phyloP scores from a whole-genome alignment of 108 stramenopile species.

The Pseudonitzschia pungens region DNA sequence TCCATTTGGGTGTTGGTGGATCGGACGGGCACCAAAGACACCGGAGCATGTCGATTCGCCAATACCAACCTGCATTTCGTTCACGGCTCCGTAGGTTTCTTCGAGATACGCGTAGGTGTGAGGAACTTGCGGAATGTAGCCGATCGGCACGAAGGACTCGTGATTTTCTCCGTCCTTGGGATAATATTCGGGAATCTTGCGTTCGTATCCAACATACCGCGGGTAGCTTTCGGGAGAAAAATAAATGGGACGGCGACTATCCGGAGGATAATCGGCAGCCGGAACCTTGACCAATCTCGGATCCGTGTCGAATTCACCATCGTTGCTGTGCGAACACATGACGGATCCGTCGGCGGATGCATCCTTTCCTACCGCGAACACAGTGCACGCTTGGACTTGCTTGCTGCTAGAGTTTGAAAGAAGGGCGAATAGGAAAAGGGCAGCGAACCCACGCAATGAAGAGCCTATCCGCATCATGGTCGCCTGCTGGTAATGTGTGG shows the following conservation, averaged over 20 bases:
- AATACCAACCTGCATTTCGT: conserved; percentile 75
- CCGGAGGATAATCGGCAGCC: conserved; percentile 43
- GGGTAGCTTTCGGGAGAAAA: conserved; percentile 73
- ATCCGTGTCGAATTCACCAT: conserved; percentile 58
- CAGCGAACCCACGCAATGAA: background rate
- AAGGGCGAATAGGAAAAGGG: background rate
- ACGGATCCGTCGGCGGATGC: conserved; percentile 44
- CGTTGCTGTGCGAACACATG: conserved; percentile 47
- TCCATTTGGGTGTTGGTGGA: conserved; percentile 39
- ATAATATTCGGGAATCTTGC: conserved; percentile 46
- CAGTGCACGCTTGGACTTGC: conserved; percentile 30
- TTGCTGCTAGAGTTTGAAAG: background rate
- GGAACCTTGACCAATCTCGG: conserved; percentile 79
- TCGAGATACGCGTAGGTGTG: conserved; percentile 80
- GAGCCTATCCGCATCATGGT: background rate
- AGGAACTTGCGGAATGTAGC: conserved; percentile 64
- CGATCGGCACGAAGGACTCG: conserved; percentile 44
- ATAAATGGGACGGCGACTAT: conserved; percentile 46
- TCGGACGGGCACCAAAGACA: conserved; percentile 45
- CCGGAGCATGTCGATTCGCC: conserved; percentile 81
- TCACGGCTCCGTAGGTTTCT: conserved; percentile 81
- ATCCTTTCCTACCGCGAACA: conserved; percentile 47
- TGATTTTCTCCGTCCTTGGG: conserved; percentile 33
- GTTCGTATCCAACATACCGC: conserved; percentile 68
- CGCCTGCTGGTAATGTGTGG: no score